Conservation (phyloP, 2,329 filamentous ascomycete species). For the Raffaelea arxii region DNA sequence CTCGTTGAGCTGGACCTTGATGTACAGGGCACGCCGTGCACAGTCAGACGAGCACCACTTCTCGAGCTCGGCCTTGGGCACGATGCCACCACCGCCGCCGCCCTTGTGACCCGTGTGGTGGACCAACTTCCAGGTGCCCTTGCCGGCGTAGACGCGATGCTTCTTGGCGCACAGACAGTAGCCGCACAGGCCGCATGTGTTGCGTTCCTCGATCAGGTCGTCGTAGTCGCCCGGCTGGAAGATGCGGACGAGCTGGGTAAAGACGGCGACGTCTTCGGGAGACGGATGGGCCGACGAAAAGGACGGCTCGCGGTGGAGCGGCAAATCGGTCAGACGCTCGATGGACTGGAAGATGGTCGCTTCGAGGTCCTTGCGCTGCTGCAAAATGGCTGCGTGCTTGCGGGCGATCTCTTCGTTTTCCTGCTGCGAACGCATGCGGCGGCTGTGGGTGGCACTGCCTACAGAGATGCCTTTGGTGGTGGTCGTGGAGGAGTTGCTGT, state of each 20-base stretch:
- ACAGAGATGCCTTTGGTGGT: too few species aligned
- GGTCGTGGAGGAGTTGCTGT: too few species aligned
- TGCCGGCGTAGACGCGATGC: slow-evolving; percentile 44
- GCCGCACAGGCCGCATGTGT: slow-evolving; percentile 72
- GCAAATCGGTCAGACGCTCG: slow-evolving; percentile 58
- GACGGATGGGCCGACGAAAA: slow-evolving; percentile 38
- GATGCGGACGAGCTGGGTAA: slow-evolving; percentile 55
- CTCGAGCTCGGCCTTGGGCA: slow-evolving; percentile 62
- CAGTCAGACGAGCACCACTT: slow-evolving; percentile 82
- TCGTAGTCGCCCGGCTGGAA: slow-evolving; percentile 90
- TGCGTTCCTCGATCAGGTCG: slow-evolving; percentile 78
- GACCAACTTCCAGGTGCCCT: slow-evolving; percentile 60
- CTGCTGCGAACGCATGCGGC: slow-evolving; percentile 23
- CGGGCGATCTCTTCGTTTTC: slow-evolving; percentile 55
- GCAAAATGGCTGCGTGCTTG: slow-evolving; percentile 72
- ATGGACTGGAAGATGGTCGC: slow-evolving; percentile 62
- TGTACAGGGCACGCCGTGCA: slow-evolving; percentile 68
- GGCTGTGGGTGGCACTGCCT: slow-evolving; percentile 17
- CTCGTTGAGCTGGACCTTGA: slow-evolving; percentile 81
- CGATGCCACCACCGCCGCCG: slow-evolving; percentile 52
- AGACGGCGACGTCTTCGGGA: slow-evolving; percentile 49
- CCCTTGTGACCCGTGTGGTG: too few species aligned
- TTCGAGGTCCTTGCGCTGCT: slow-evolving; percentile 73
- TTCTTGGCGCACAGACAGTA: slow-evolving; percentile 67
- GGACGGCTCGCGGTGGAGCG: slow-evolving; percentile 23